A percentile compares a stretch with the other conserved stretches of the same genome.
phyloP scores from a whole-genome alignment of 345 rosid species.

The Arabis hirsuta region DNA sequence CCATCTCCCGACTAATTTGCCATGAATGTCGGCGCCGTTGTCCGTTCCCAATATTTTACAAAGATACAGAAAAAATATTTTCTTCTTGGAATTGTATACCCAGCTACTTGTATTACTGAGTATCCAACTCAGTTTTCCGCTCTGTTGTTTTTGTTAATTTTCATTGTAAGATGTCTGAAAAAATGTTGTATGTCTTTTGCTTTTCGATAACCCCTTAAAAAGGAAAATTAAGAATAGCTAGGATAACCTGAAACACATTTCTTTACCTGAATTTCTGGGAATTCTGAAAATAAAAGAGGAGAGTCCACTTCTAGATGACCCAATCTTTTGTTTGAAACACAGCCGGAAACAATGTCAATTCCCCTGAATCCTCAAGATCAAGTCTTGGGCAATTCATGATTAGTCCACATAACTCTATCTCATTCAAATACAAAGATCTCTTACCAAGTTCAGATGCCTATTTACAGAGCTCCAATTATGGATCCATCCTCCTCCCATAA shows the following conservation, averaged over 20 bases:
- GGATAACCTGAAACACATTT: conserved; percentile 43
- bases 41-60: too few species aligned
- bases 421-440: conserved; percentile 37
- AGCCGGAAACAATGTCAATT: conserved; percentile 46
- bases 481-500: background rate
- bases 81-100: too few species aligned
- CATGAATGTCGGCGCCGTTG: too few species aligned
- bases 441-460: conserved; percentile 49
- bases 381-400: conserved; percentile 55
- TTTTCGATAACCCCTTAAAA: too few species aligned
- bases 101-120: too few species aligned
- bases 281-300: conserved; percentile 51
- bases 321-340: conserved; percentile 62
- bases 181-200: too few species aligned
- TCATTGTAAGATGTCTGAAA: too few species aligned
- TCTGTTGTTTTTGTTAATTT: too few species aligned
- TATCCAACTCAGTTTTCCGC: too few species aligned
- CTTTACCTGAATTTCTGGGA: conserved; percentile 50
- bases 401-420: conserved; percentile 49
- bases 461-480: conserved; percentile 67
- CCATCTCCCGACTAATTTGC: background rate
- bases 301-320: conserved; percentile 50
- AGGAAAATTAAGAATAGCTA: too few species aligned
- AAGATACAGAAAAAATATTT: too few species aligned
- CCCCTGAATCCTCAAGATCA: conserved; percentile 61